Evolutionary conservation across 1,139 yeast species (phyloP), one percentile per base, ranked within the genome.

Genomic region (Geotrichum cucujoidarum): DNA sequence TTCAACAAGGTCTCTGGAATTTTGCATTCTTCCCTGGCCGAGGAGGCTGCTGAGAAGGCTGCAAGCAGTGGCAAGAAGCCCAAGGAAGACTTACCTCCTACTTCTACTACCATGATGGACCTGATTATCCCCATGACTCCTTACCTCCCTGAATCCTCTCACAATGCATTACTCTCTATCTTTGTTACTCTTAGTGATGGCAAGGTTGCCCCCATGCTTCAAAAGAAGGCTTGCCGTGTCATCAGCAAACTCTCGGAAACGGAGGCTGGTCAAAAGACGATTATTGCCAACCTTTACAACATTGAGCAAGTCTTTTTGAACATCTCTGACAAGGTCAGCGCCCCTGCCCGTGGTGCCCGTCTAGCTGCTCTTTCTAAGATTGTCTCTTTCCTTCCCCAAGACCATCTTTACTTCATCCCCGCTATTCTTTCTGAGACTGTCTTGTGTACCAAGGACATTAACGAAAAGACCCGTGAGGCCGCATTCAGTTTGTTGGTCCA

Each of bases 161-260:
- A 87, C 64, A 75, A 77, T 60, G 86, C 95, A 0, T 73, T 92
- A 45, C 79, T 90, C 60, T 66, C 87, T 25, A 86, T 92, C 48
- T 88, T 92, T 68, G 78, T 82, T 43, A 72, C 79, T 32, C 81
- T 95, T 2, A 81, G 87, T 33, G 61, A 74, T 14, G 71, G 76
- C 27, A 66, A 71, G 42, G 81, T 85, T 53, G 65, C 60, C 36
- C 79, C 88, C 25, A 76, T 83, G 58, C 72, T 88, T 59, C 98
- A 94, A 68, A 90, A 90, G 69, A 80, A 96, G 70, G 80, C 95
- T 1, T 92, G 89, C 68, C 78, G 96, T 67, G 82, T 90, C 35
- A 70, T 92, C 52, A 68, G 84, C 18, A 81, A 78, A 54, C 68
- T 92, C 55, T 71, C 81, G 42, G 95, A 88, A 63, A 71, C 83